Conservation (phyloP, 2,329 filamentous ascomycete genomes). For the Aspergillus ruber region DNA sequence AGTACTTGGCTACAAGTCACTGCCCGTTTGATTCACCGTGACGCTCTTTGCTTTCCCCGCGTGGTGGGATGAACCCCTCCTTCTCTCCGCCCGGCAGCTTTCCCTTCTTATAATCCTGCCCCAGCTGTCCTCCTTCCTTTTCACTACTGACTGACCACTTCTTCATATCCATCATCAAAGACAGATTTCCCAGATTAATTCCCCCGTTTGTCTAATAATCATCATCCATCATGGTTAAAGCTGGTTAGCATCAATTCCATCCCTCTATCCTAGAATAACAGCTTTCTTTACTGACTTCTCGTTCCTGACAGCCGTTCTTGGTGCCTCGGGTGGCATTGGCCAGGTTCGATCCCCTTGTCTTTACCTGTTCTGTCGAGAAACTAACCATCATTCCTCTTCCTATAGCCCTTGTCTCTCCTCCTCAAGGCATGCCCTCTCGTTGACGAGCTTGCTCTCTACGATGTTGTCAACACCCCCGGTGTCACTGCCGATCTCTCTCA, state of each 20-base stretch:
- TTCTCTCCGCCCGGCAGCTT: constrained; percentile 5
- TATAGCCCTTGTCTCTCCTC: constrained; percentile 87
- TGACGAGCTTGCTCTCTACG: constrained; percentile 91
- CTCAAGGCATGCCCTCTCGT: constrained; percentile 85
- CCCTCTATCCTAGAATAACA: background rate
- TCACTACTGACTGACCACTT: constrained; percentile 1
- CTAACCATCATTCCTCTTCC: background rate
- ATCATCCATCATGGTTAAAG: constrained; percentile 43
- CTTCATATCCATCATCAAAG: constrained; percentile 2
- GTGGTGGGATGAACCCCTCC: background rate
- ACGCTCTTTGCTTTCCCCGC: background rate
- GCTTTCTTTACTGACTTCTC: constrained; percentile 13
- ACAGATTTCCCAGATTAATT: constrained; percentile 4
- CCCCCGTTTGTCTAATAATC: background rate
- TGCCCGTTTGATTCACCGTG: background rate
- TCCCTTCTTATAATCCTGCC: constrained; percentile 3
- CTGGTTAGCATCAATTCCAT: constrained; percentile 24
- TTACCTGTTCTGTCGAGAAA: constrained; percentile 1
- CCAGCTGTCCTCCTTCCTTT: constrained; percentile 1
- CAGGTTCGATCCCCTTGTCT: constrained; percentile 59
- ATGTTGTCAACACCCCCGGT: constrained; percentile 98
- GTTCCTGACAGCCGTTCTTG: constrained; percentile 64
- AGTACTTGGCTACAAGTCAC: background rate
- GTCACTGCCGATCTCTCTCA: constrained; percentile 95
- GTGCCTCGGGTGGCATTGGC: constrained; percentile 96